These are phyloP conservation scores for Hortiboletus campestris DNA, from an alignment of 768 basidiomycete species.

Conservation along the genomic window DNA sequence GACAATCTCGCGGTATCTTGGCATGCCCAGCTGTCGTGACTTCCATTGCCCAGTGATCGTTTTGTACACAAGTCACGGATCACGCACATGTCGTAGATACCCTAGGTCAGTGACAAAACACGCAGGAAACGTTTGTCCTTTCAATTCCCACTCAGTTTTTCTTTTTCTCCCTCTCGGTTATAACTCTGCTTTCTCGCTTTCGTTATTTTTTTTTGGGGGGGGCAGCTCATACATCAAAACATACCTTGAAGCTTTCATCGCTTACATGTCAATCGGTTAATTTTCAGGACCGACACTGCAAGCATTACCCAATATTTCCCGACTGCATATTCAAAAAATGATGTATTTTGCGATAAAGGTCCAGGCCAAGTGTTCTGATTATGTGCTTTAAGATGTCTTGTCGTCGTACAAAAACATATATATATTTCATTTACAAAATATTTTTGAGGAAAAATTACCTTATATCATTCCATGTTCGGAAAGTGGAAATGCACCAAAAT, in stretches of 20 bases:
- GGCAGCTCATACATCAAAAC: neutral
- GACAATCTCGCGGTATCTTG: neutral
- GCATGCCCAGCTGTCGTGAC: neutral
- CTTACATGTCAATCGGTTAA: neutral
- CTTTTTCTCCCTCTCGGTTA: neutral
- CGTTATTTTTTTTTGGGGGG: neutral
- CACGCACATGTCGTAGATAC: constrained; percentile 4
- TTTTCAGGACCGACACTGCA: neutral
- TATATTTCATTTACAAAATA: too few species aligned
- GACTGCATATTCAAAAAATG: too few species aligned
- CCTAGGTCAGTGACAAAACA: neutral
- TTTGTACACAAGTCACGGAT: neutral
- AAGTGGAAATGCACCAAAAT: neutral
- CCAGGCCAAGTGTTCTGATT: too few species aligned
- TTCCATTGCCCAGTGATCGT: neutral
- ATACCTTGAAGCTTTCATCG: constrained; percentile 1
- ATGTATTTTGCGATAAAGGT: too few species aligned
- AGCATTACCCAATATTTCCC: too few species aligned
- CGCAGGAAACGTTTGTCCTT: neutral
- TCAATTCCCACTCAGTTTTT: neutral
- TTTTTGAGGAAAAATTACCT: too few species aligned
- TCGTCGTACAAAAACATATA: too few species aligned
- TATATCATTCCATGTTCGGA: too few species aligned
- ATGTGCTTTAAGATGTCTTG: too few species aligned
- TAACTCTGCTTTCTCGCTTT: neutral